Conservation (phyloP, 352 stramenopile species). For the Lagenidium sp. region DNA sequence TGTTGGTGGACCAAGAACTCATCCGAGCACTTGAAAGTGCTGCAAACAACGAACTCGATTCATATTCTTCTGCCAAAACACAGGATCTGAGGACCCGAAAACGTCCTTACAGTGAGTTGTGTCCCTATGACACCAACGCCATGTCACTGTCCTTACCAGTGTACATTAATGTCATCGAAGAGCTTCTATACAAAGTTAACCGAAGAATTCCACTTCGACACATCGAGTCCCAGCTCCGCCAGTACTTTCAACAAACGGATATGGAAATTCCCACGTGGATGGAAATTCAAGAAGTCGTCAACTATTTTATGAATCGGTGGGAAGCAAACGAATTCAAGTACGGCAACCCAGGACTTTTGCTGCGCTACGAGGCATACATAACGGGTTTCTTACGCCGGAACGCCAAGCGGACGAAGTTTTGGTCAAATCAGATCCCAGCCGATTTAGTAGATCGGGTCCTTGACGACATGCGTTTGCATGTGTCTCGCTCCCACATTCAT, state of each 20-base stretch:
- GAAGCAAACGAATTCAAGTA: conserved; percentile 20
- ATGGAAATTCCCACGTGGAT: conserved; percentile 36
- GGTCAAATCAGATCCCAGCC: conserved; percentile 4
- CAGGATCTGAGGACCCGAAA: no score
- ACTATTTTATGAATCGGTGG: conserved; percentile 32
- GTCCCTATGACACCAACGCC: no score
- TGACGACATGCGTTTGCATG: conserved; percentile 37
- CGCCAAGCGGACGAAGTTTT: conserved; percentile 11
- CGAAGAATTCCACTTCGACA: conserved; percentile 22
- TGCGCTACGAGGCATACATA: conserved; percentile 55
- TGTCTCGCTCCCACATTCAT: conserved; percentile 30
- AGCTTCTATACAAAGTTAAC: conserved; percentile 36
- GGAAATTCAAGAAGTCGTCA: conserved; percentile 21
- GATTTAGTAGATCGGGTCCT: conserved; percentile 13
- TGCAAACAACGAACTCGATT: not conserved
- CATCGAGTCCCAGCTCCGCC: conserved; percentile 27
- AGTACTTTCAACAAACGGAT: conserved; percentile 21
- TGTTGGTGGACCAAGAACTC: no score
- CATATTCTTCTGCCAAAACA: not conserved
- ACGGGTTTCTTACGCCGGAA: conserved; percentile 26
- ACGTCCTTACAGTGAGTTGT: no score
- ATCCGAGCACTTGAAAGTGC: no score
- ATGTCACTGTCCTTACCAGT: no score
- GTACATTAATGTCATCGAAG: conserved; percentile 50
- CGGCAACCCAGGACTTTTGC: conserved; percentile 29